Evolutionary conservation across 441 rosid species (phyloP), one percentile per base, ranked within the genome.

Genomic region (Pelargonium australe): DNA sequence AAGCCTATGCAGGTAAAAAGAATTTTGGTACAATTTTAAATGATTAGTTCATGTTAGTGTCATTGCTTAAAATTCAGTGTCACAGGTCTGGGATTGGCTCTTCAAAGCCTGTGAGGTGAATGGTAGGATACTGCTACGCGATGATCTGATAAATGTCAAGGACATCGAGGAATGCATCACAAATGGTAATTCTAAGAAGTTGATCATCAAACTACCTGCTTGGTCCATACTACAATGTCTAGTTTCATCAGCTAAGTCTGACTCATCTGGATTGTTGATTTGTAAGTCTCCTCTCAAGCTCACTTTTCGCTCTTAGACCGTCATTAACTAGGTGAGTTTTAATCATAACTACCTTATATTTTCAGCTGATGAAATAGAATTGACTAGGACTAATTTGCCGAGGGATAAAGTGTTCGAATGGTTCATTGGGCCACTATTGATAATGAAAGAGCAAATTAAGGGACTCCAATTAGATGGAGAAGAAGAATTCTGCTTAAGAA

Each of bases 51-150:
- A 17, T 19, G 12, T 66, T 20, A 51, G 57, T 51, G 9, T 51
- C 16, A 51, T 13, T 51, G 14, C 13, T 51, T 16, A 65, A 14
- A 14, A 11, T 47, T 19, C 45, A 5, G 68, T 70, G 49, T 44
- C 17, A 63, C 79, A 92, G 98, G 90, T 89, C 4, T 89, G 95
- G 97, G 97, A 89, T 73, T 90, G 95, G 96, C 71, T 93, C 69
- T 93, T 90, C 73, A 89, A 85, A 83, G 84, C 95, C 0, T 93
- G 88, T 47, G 96, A 90, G 73, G 95, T 86, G 72, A 86, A 86
- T 28, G 96, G 96, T 10, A 73, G 87, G 81, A 82, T 82, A 75
- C 85, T 89, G 25, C 78, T 87, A 45, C 83, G 79, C 1, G 92
- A 89, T 49, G 87, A 85, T 62, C 72, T 87, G 66, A 80, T 93